Evolutionary conservation across 108 stramenopile species (phyloP), one percentile per base, ranked within the genome.

Genomic region (Cyclotella distinguenda): DNA sequence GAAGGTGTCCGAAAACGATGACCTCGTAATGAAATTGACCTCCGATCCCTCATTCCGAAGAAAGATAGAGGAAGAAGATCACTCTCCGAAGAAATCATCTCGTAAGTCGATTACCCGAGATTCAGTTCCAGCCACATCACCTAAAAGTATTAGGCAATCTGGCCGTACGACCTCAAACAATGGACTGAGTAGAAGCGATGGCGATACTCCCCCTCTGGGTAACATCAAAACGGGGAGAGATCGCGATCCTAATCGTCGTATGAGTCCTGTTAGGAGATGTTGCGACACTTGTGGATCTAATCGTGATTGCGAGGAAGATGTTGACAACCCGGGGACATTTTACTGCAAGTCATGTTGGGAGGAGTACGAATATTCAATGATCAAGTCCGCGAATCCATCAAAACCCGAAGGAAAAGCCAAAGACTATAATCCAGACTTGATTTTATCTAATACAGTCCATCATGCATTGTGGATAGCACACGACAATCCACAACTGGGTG

Each of bases 301-400:
- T 45, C 50, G 48, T 19, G 61, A 72, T 30, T 83, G 78, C 38
- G 82, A 83, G 48, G 79, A 80, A 67, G 82, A 83, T 65, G 36
- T 77, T 23, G 82, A 83, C 46, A 72, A 79, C 54, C 76, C 71
- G 6, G 82, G 79, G 27, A 62, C 40, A 5, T 80, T 61, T 35
- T 83, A 83, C 68, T 83, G 82, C 72, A 61, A 49, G 51, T 47
- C 47, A 19, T 83, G 82, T 42, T 83, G 82, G 82, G 79, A 83
- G 4, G 76, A 83, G 36, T 83, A 83, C 43, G 82, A 82, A 36
- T 26, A 27, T 55, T 53, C 16, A 22, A 12, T 56, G 35, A 21
- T 45, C 40, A 35, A 44, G 12, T 31, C 4, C 13, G 52, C 30
- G 15, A 19, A 31, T 51, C 13, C 49, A 34, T 42, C 64, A 4